Evolutionary conservation across 2,329 filamentous ascomycete species (phyloP).

Genomic region (Sclerotinia borealis): DNA sequence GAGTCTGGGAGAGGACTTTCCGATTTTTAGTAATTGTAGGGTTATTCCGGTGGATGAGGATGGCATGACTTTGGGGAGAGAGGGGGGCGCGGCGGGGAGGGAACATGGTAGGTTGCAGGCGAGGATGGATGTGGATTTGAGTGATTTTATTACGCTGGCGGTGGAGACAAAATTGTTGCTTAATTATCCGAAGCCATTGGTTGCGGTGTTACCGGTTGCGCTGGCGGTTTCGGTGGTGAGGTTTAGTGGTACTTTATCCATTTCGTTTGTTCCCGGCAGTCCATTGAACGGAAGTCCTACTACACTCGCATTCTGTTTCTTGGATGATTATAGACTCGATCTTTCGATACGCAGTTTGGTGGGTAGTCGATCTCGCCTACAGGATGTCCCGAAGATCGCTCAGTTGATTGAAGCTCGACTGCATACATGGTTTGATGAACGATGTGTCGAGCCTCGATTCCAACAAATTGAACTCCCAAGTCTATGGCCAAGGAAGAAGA

Average conservation of each 20-base stretch:
- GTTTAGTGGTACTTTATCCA: conserved; percentile 89
- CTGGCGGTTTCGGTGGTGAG: conserved; percentile 85
- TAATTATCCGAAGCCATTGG: conserved; percentile 87
- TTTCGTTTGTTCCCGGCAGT: conserved; percentile 80
- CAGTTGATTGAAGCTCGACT: conserved; percentile 74
- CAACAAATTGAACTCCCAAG: conserved; percentile 80
- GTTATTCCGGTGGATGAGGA: conserved; percentile 88
- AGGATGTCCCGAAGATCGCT: conserved; percentile 84
- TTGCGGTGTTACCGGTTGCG: conserved; percentile 86
- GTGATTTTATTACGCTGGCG: conserved; percentile 90
- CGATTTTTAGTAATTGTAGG: conserved; percentile 96
- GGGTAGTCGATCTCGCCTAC: conserved; percentile 70
- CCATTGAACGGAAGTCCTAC: conserved; percentile 66
- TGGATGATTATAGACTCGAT: conserved; percentile 80
- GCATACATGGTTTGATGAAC: conserved; percentile 83
- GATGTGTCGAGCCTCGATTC: conserved; percentile 78
- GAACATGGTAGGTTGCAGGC: conserved; percentile 80
- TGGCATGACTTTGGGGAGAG: conserved; percentile 50
- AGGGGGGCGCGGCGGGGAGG: conserved; percentile 28
- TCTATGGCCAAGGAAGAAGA: conserved; percentile 79
- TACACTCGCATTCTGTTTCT: conserved; percentile 89
- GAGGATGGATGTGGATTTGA: conserved; percentile 93
- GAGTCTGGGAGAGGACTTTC: conserved; percentile 91
- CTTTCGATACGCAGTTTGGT: conserved; percentile 75
- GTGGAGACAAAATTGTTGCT: conserved; percentile 90